These are phyloP conservation scores for Angomonas deanei DNA, from an alignment of 208 protist species.

Conservation along the genomic window DNA sequence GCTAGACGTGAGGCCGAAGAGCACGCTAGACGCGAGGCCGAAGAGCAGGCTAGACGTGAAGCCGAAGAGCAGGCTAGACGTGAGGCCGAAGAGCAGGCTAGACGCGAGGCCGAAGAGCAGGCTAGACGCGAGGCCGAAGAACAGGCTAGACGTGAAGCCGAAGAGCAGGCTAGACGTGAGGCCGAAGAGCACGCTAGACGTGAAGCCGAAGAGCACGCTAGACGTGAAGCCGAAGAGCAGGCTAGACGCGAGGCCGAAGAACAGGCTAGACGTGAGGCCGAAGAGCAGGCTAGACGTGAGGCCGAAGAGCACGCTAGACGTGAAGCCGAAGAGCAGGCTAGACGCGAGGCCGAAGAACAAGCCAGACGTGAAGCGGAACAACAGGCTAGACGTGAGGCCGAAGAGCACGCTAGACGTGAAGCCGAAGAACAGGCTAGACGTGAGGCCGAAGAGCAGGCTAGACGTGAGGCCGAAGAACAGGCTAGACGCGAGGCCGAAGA, in stretches of 20 bases:
- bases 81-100: conserved; percentile 7
- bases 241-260: conserved; percentile 16
- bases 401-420: conserved; percentile 17
- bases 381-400: conserved; percentile 7
- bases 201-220: conserved; percentile 13
- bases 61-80: conserved; percentile 5
- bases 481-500: conserved; percentile 39
- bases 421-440: conserved; percentile 15
- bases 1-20: conserved; percentile 10
- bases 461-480: conserved; percentile 64
- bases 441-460: conserved; percentile 56
- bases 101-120: conserved; percentile 8
- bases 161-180: not conserved
- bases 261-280: conserved; percentile 13
- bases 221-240: conserved; percentile 16
- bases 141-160: conserved; percentile 8
- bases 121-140: conserved; percentile 6
- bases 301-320: conserved; percentile 14
- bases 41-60: conserved; percentile 2
- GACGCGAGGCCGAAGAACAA: conserved; percentile 13
- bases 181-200: conserved; percentile 6
- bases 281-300: conserved; percentile 13
- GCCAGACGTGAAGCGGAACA: conserved; percentile 14
- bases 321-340: conserved; percentile 13
- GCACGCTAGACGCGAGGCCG: conserved; percentile 5